These are phyloP conservation scores for Adansonia digitata DNA, from an alignment of 345 rosid genomes.

Conservation along the genomic window DNA sequence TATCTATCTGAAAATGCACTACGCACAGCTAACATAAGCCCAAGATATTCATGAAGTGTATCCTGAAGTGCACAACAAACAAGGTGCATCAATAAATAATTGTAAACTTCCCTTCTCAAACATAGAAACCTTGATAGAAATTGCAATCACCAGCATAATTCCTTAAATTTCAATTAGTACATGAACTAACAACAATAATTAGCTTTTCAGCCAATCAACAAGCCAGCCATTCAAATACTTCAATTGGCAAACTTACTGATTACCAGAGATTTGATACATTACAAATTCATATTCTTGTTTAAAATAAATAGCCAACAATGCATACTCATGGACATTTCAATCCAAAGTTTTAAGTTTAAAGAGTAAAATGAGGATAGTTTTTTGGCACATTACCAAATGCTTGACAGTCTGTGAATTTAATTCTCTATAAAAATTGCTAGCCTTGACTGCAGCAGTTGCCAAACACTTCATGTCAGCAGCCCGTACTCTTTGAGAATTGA, in stretches of 20 bases:
- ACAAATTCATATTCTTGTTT: background rate
- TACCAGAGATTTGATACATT: background rate
- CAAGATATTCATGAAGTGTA: conserved; percentile 86
- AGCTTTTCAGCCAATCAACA: background rate
- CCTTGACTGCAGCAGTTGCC: conserved; percentile 93
- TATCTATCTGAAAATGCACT: conserved; percentile 85
- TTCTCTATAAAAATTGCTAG: conserved; percentile 87
- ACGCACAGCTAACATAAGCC: conserved; percentile 82
- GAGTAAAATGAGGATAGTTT: background rate
- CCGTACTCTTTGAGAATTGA: conserved; percentile 61
- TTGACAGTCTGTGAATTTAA: conserved; percentile 75
- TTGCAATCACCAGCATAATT: background rate
- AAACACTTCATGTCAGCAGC: conserved; percentile 80
- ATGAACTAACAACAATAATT: background rate
- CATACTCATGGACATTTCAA: background rate
- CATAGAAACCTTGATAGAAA: background rate
- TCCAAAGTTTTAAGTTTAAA: background rate
- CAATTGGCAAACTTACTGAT: background rate
- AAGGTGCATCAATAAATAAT: conserved; percentile 7
- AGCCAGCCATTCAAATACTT: background rate
- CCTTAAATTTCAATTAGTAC: background rate
- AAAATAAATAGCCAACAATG: background rate
- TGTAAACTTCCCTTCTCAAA: background rate
- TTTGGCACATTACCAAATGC: conserved; percentile 64
- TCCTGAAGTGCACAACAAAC: conserved; percentile 42